These are phyloP conservation scores for Dentipellis sp. DNA, from an alignment of 768 basidiomycete genomes.

Conservation along the genomic window DNA sequence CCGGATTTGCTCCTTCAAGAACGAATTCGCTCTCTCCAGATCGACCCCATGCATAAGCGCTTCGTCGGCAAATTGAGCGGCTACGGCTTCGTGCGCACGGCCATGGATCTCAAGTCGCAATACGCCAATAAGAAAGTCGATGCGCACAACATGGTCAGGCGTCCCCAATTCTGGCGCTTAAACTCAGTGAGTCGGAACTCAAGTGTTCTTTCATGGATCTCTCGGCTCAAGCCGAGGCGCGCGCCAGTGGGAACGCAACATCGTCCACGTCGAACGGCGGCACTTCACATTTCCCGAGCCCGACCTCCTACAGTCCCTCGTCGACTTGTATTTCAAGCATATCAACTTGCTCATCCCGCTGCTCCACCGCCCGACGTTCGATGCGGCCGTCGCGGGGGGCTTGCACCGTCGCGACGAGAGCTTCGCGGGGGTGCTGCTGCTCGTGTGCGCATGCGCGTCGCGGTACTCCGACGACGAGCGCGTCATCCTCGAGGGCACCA, in stretches of 20 bases:
- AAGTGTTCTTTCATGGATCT: no score
- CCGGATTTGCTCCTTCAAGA: slow-evolving; percentile 20
- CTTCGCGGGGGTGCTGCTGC: slow-evolving; percentile 38
- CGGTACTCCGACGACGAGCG: slow-evolving; percentile 44
- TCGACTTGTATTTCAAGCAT: slow-evolving; percentile 39
- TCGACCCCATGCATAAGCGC: slow-evolving; percentile 16
- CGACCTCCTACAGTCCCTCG: slow-evolving; percentile 30
- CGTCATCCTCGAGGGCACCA: slow-evolving; percentile 24
- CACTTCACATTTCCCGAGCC: slow-evolving; percentile 21
- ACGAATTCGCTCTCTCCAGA: slow-evolving; percentile 19
- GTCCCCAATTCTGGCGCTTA: slow-evolving; percentile 41
- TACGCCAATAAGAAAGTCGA: slow-evolving; percentile 13
- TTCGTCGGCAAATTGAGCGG: slow-evolving; percentile 37
- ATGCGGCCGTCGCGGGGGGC: slow-evolving; percentile 25
- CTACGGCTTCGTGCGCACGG: slow-evolving; percentile 30
- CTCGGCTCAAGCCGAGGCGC: no score
- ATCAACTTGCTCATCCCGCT: slow-evolving; percentile 35
- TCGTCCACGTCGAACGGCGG: no score
- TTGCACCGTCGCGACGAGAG: slow-evolving; percentile 30
- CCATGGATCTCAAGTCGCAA: slow-evolving; percentile 32
- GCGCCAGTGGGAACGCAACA: no score
- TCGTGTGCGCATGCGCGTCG: slow-evolving; percentile 41
- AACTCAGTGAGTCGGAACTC: slow-evolving; percentile 31
- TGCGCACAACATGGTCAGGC: slow-evolving; percentile 20
- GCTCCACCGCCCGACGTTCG: slow-evolving; percentile 39